phyloP scores from a whole-genome alignment of 176 grass and related monocot genomes.

The Eleusine indica region DNA sequence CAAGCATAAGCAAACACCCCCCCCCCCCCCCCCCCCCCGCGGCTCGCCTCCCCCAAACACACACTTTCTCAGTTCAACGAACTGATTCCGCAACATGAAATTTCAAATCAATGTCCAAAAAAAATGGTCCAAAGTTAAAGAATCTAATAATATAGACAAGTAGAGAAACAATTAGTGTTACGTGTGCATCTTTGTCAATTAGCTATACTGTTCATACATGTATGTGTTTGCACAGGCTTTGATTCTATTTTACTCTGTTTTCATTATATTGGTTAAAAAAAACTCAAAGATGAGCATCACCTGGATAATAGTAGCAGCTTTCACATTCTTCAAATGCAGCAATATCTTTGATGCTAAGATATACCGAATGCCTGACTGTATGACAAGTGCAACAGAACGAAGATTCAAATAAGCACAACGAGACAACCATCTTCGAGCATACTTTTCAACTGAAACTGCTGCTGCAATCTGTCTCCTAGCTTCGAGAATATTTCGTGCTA shows the following conservation, averaged over 20 bases:
- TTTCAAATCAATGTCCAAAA: too few relatives aligned
- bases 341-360: conserved; percentile 47
- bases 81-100: too few relatives aligned
- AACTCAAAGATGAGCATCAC: conserved; percentile 41
- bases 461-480: conserved; percentile 66
- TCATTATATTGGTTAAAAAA: conserved; percentile 31
- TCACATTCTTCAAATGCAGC: conserved; percentile 58
- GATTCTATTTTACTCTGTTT: not conserved
- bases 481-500: conserved; percentile 59
- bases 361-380: conserved; percentile 75
- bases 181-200: not conserved
- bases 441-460: conserved; percentile 72
- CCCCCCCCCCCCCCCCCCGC: not conserved
- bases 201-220: not conserved
- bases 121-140: not conserved
- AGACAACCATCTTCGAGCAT: conserved; percentile 67
- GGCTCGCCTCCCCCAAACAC: too few relatives aligned
- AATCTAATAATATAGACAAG: not conserved
- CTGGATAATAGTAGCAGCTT: conserved; percentile 68
- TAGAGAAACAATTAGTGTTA: conserved; percentile 3
- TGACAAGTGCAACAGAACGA: conserved; percentile 54
- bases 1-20: conserved; percentile 11
- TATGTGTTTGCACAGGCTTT: not conserved
- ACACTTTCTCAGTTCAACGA: too few relatives aligned
- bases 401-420: conserved; percentile 54